Conservation (phyloP, 2,329 filamentous ascomycete genomes). For the Fusarium sp. region DNA sequence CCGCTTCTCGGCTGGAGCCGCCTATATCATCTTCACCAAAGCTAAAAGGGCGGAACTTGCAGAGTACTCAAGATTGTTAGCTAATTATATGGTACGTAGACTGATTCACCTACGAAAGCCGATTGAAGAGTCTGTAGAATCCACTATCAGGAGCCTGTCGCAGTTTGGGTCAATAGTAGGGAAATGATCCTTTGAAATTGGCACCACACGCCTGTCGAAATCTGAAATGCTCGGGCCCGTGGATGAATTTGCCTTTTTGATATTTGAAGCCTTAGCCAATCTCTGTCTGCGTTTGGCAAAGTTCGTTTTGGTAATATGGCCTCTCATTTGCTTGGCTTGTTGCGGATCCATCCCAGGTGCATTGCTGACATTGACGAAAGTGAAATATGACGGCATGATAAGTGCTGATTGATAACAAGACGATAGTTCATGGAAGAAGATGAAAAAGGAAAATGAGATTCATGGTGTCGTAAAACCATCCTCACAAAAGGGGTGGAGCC, state of each 20-base stretch:
- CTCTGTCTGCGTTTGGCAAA: slow-evolving; percentile 26
- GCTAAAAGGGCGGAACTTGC: slow-evolving; percentile 11
- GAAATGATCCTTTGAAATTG: no score
- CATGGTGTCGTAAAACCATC: neutral
- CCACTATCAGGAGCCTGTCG: neutral
- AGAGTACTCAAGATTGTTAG: neutral
- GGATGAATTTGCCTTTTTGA: neutral
- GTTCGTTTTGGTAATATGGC: slow-evolving; percentile 13
- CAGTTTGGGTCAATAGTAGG: neutral
- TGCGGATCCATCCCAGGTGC: slow-evolving; percentile 9
- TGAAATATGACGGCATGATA: neutral
- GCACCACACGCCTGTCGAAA: neutral
- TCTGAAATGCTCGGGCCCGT: accelerated
- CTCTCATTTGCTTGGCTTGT: slow-evolving; percentile 18
- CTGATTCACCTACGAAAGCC: neutral
- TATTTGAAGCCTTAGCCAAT: neutral
- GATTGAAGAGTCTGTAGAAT: neutral
- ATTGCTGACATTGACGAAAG: slow-evolving; percentile 19
- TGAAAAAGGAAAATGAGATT: slow-evolving; percentile 1
- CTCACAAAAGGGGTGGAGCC: neutral
- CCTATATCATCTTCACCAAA: neutral
- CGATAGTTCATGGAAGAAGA: neutral
- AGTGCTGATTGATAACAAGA: accelerated
- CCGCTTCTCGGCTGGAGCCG: slow-evolving; percentile 7
- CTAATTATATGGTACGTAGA: no score